These are phyloP conservation scores for Ceratocystis lukuohia DNA, from an alignment of 2,329 filamentous ascomycete genomes.

Conservation along the genomic window DNA sequence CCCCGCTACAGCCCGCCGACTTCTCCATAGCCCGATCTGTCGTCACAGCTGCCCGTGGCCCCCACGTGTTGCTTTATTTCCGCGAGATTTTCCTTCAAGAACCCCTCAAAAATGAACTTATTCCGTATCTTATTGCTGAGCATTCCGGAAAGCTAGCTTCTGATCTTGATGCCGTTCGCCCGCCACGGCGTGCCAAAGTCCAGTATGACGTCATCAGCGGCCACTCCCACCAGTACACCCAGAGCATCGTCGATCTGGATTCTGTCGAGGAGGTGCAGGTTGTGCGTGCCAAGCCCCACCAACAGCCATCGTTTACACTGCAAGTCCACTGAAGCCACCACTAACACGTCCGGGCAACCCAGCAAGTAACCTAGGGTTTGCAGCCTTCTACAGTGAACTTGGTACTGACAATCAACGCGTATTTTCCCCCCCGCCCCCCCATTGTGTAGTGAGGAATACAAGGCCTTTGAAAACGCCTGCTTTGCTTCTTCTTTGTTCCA, in stretches of 20 bases:
- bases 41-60: slow-evolving; percentile 23
- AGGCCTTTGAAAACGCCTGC: slow-evolving; percentile 30
- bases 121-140: slow-evolving; percentile 46
- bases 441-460: slow-evolving; percentile 29
- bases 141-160: slow-evolving; percentile 37
- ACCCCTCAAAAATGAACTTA: slow-evolving; percentile 43
- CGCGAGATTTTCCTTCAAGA: slow-evolving; percentile 53
- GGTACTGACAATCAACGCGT: background rate
- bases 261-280: slow-evolving; percentile 19
- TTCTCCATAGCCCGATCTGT: slow-evolving; percentile 35
- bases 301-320: slow-evolving; percentile 30
- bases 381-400: background rate
- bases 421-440: background rate
- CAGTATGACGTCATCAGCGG: slow-evolving; percentile 31
- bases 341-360: background rate
- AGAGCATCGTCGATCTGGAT: slow-evolving; percentile 30
- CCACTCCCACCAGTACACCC: slow-evolving; percentile 26
- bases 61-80: slow-evolving; percentile 28
- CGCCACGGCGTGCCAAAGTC: slow-evolving; percentile 35
- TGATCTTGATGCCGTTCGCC: slow-evolving; percentile 22
- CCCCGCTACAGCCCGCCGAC: slow-evolving; percentile 38
- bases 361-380: background rate
- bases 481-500: slow-evolving; percentile 34
- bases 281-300: slow-evolving; percentile 22
- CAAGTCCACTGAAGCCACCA: slow-evolving; percentile 20